These are phyloP conservation scores for Diplodia corticola DNA, from an alignment of 2,329 filamentous ascomycete genomes.

Conservation along the genomic window DNA sequence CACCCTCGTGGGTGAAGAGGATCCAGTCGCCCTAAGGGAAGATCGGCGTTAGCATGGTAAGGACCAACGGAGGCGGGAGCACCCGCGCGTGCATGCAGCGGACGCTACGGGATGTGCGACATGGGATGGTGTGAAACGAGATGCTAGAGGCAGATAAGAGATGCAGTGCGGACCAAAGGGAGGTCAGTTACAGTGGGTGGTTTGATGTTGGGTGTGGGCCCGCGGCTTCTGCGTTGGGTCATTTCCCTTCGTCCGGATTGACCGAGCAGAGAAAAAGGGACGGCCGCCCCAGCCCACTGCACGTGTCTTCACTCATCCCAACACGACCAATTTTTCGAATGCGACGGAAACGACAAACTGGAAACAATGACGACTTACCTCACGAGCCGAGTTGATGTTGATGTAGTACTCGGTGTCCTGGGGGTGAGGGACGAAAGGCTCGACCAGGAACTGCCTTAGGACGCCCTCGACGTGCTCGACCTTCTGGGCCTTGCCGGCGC, in stretches of 20 bases:
- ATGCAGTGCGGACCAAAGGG: slow-evolving; percentile 23
- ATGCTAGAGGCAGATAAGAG: slow-evolving; percentile 22
- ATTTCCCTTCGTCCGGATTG: slow-evolving; percentile 42
- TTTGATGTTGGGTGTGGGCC: slow-evolving; percentile 23
- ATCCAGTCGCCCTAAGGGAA: slow-evolving; percentile 89
- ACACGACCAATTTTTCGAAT: not conserved
- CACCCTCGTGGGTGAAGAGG: slow-evolving; percentile 98
- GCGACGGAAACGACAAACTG: slow-evolving; percentile 20
- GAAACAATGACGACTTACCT: slow-evolving; percentile 67
- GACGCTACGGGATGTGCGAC: slow-evolving; percentile 20
- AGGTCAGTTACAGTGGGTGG: slow-evolving; percentile 14
- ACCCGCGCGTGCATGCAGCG: slow-evolving; percentile 15
- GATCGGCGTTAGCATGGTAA: slow-evolving; percentile 14
- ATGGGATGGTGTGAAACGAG: slow-evolving; percentile 10
- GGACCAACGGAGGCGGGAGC: slow-evolving; percentile 2
- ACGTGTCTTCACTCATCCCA: slow-evolving; percentile 6
- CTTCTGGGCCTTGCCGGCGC: slow-evolving; percentile 87
- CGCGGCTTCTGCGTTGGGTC: slow-evolving; percentile 24
- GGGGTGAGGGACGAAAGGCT: slow-evolving; percentile 96
- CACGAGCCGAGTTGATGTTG: slow-evolving; percentile 99
- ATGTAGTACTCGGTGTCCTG: slow-evolving; percentile 98
- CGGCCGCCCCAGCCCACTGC: slow-evolving; percentile 1
- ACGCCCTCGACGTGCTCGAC: slow-evolving; percentile 90
- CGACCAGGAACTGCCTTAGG: slow-evolving; percentile 92
- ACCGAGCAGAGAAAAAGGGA: slow-evolving; percentile 38